phyloP scores from a whole-genome alignment of 345 rosid genomes.

The Orychophragmus violaceus region DNA sequence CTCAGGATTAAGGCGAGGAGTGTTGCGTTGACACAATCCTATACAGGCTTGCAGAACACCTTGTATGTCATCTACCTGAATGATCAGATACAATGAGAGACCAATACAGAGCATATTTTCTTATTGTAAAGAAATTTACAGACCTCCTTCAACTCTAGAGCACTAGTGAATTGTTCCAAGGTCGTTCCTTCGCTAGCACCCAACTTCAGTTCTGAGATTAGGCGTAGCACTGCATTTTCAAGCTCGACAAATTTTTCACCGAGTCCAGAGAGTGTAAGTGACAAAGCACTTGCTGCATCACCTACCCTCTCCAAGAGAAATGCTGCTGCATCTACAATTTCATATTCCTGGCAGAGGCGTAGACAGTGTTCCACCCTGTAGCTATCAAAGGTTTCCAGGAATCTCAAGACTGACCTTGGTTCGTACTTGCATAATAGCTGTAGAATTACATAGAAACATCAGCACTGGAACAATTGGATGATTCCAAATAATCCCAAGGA shows the following conservation, averaged over 20 bases:
- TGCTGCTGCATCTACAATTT: constrained; percentile 86
- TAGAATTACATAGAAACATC: constrained; percentile 23
- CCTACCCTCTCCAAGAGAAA: constrained; percentile 97
- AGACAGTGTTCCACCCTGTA: constrained; percentile 94
- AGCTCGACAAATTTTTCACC: constrained; percentile 62
- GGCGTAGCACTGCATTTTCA: constrained; percentile 44
- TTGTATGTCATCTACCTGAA: constrained; percentile 62
- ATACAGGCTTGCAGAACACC: constrained; percentile 62
- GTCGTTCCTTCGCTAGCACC: constrained; percentile 34
- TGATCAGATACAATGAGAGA: constrained; percentile 17
- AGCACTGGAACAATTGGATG: background rate
- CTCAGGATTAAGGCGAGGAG: constrained; percentile 93
- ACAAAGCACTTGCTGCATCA: constrained; percentile 93
- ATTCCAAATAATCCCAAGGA: background rate
- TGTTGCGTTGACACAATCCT: constrained; percentile 87
- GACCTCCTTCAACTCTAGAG: constrained; percentile 65
- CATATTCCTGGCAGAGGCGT: constrained; percentile 85
- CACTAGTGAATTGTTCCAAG: constrained; percentile 34
- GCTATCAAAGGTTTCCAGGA: constrained; percentile 96
- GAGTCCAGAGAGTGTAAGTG: constrained; percentile 76
- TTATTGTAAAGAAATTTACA: constrained; percentile 17
- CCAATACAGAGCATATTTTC: background rate
- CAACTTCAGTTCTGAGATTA: constrained; percentile 28
- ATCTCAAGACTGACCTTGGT: constrained; percentile 73
- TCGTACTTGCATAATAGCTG: constrained; percentile 89